Base-by-base conservation (phyloP, 441 rosid species). In the Manihot esculenta region DNA sequence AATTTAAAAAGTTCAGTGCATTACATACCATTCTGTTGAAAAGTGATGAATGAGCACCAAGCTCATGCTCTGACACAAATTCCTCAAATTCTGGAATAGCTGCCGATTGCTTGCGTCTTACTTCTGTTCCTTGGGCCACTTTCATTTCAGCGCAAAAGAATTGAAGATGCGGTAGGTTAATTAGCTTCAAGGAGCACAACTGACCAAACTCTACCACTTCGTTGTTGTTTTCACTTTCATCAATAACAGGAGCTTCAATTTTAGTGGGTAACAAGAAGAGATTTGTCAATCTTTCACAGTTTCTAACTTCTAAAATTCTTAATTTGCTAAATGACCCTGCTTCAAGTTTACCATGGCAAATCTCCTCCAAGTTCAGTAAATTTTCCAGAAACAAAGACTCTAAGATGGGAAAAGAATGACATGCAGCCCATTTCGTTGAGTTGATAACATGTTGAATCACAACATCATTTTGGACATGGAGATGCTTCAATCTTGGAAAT, bases 401-500 rank as follows among this genome's bases (percentile, higher is more conserved):
- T 14, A 48, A 13, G 3, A 14, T 48, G 15, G 53, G 53, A 48
- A 48, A 48, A 7, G 53, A n/a, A 48, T 15, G 3, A 7, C 53
- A 13, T 14, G 53, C 15, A 7, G 33, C 33, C 33, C 33, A 30
- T 4, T 30, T 30, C 4, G 33, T 30, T 30, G 53, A 15, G n/a
- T 48, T 7, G 3, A 15, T 23, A 13, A n/a, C 23, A 23, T 56
- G 10, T 56, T 8, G 60, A 56, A 56, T 56, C 33, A 15, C 11
- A 56, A 8, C 6, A 56, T 56, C 35, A 56, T 54, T 27, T 18
- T 5, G 63, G 1, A 70, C 2, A 17, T 24, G 48, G 7, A 77
- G 66, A 71, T 63, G 62, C 74, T 73, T 77, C 57, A 73, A 64
- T 6, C 3, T 20, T 15, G 45, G 68, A 64, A 71, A 76, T 15